A percentile compares a stretch with the other conserved stretches of the same genome.
Conservation (phyloP, 1,284 basidiomycete species). For the Leccinum pseudoinsigne region DNA sequence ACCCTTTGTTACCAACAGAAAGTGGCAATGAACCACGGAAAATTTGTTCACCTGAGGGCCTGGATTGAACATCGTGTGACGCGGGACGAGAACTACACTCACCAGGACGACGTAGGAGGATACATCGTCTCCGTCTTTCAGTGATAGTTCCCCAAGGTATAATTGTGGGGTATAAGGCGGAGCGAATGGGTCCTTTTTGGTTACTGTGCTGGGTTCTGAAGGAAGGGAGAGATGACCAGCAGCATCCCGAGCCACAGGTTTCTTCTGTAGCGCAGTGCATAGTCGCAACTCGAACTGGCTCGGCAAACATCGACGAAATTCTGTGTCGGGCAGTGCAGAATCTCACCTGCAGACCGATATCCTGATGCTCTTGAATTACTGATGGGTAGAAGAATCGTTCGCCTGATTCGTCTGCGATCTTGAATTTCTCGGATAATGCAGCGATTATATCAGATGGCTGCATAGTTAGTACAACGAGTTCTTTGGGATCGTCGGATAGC, state of each 20-base stretch:
- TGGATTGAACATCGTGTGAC: constrained; percentile 2
- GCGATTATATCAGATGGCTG: constrained; percentile 54
- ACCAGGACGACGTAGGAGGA: constrained; percentile 77
- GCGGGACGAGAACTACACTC: constrained; percentile 30
- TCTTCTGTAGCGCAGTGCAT: constrained; percentile 81
- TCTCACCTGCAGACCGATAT: constrained; percentile 63
- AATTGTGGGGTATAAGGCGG: constrained; percentile 79
- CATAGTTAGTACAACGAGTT: constrained; percentile 18
- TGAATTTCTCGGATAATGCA: constrained; percentile 57
- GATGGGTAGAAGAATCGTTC: constrained; percentile 81
- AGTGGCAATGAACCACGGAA: constrained; percentile 80
- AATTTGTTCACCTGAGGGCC: constrained; percentile 75
- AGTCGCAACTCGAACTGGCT: constrained; percentile 77
- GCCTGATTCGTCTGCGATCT: constrained; percentile 60
- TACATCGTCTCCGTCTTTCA: constrained; percentile 56
- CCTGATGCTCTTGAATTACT: constrained; percentile 55
- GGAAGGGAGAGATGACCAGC: constrained; percentile 31
- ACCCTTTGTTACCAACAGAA: constrained; percentile 83
- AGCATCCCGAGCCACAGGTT: constrained; percentile 55
- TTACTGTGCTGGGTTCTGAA: constrained; percentile 27
- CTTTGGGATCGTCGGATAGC: not conserved
- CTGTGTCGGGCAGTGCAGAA: not conserved
- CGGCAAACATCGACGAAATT: not conserved
- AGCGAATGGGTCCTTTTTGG: constrained; percentile 68
- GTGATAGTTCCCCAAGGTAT: constrained; percentile 63